These are phyloP conservation scores for Lentinula lateritia DNA, from an alignment of 768 basidiomycete species.

Conservation along the genomic window DNA sequence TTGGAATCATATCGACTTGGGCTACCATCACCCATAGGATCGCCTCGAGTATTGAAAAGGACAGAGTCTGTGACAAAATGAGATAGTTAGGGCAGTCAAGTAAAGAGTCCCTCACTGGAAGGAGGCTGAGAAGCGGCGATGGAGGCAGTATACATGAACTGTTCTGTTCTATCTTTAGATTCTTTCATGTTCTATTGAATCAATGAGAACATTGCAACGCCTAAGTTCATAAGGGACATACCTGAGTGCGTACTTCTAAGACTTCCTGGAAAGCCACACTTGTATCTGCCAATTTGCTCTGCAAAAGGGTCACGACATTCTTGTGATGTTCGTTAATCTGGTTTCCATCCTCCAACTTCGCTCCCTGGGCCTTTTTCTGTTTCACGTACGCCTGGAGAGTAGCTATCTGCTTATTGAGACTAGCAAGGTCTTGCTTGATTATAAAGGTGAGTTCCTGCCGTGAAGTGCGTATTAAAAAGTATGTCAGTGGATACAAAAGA, in stretches of 20 bases:
- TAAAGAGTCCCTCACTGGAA: slow-evolving; percentile 45
- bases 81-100: slow-evolving; percentile 3
- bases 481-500: not conserved
- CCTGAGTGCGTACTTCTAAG: slow-evolving; percentile 93
- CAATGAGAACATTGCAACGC: not conserved
- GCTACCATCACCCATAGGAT: slow-evolving; percentile 78
- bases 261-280: slow-evolving; percentile 99
- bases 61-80: slow-evolving; percentile 56
- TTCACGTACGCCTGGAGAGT: slow-evolving; percentile 81
- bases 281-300: slow-evolving; percentile 93
- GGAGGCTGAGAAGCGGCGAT: slow-evolving; percentile 74
- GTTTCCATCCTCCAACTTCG: slow-evolving; percentile 61
- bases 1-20: slow-evolving; percentile 53
- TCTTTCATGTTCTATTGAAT: slow-evolving; percentile 94
- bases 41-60: slow-evolving; percentile 65
- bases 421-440: slow-evolving; percentile 99
- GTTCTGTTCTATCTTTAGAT: slow-evolving; percentile 92
- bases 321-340: slow-evolving; percentile 94
- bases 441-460: slow-evolving; percentile 92
- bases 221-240: slow-evolving; percentile 27
- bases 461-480: not conserved
- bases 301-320: slow-evolving; percentile 95
- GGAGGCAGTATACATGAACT: slow-evolving; percentile 94
- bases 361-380: slow-evolving; percentile 52
- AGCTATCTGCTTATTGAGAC: slow-evolving; percentile 94